phyloP scores from a whole-genome alignment of 306 rosid genomes.

The Cicer bijugum region DNA sequence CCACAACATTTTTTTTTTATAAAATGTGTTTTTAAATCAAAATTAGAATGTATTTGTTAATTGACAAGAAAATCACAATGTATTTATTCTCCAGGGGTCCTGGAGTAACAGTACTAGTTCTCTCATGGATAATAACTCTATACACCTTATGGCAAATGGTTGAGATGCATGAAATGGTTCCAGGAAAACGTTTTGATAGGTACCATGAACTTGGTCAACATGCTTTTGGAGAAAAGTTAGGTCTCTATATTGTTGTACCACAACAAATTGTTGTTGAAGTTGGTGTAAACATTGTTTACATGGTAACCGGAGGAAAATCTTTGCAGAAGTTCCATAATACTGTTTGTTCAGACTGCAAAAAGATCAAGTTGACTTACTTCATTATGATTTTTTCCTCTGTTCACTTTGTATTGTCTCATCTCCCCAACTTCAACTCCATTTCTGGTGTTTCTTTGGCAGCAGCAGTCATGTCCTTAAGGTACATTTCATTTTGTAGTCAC shows the following conservation, averaged over 20 bases:
- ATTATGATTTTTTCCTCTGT: conserved; percentile 80
- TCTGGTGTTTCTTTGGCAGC: conserved; percentile 74
- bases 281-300: conserved; percentile 71
- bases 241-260: conserved; percentile 80
- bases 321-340: conserved; percentile 63
- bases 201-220: conserved; percentile 80
- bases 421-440: conserved; percentile 73
- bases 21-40: too few relatives aligned
- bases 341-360: conserved; percentile 48
- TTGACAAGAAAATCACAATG: too few relatives aligned
- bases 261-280: conserved; percentile 69
- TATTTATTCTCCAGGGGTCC: conserved; percentile 61
- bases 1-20: too few relatives aligned
- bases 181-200: conserved; percentile 74
- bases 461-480: conserved; percentile 84
- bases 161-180: conserved; percentile 86
- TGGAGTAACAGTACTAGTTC: conserved; percentile 55
- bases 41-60: too few relatives aligned
- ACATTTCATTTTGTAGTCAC: neutral
- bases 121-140: conserved; percentile 71
- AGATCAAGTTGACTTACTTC: conserved; percentile 62
- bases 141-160: conserved; percentile 88
- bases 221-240: conserved; percentile 79
- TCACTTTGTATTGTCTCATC: conserved; percentile 73
- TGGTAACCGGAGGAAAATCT: conserved; percentile 79